Evolutionary conservation across 495 filamentous ascomycete species (phyloP).

Genomic region (Apodospora peruviana): DNA sequence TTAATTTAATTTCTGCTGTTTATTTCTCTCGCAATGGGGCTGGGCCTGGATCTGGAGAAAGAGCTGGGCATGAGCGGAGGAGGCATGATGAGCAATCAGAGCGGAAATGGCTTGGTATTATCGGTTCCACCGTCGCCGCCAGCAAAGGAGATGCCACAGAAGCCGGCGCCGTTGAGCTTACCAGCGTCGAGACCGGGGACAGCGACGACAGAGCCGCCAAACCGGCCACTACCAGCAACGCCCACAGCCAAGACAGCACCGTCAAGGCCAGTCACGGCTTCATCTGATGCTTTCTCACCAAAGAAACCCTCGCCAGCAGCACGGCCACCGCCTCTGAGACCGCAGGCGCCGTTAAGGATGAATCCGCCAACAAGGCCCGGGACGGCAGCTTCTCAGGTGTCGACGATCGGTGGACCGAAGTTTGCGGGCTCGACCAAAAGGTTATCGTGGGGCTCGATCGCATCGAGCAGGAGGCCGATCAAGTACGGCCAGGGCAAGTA

Average conservation of each 20-base stretch:
- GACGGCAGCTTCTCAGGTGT: constrained; percentile 17
- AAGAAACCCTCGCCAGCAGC: constrained; percentile 12
- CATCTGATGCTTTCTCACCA: constrained; percentile 5
- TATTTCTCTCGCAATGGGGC: constrained; percentile 15
- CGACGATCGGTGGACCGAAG: constrained; percentile 9
- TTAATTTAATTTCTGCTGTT: too few species aligned
- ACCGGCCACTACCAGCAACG: constrained; percentile 23
- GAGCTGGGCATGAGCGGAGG: constrained; percentile 12
- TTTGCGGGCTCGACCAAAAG: constrained; percentile 28
- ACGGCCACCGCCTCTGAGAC: constrained; percentile 15
- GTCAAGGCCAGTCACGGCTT: constrained; percentile 7
- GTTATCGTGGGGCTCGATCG: constrained; percentile 30
- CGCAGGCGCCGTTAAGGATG: constrained; percentile 18
- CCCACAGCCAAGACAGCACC: constrained; percentile 11
- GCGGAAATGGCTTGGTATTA: constrained; percentile 9
- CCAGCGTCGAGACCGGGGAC: constrained; percentile 1
- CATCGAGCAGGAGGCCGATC: constrained; percentile 29
- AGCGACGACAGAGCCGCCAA: constrained; percentile 19
- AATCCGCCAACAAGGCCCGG: constrained; percentile 24
- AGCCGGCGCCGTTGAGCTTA: constrained; percentile 4
- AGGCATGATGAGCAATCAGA: constrained; percentile 2
- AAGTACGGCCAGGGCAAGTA: constrained; percentile 43
- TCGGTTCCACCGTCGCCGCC: constrained; percentile 23
- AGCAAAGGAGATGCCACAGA: constrained; percentile 14
- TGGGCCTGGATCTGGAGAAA: constrained; percentile 14